phyloP scores from a whole-genome alignment of 495 filamentous ascomycete species.

The Trichoderma gamsii region DNA sequence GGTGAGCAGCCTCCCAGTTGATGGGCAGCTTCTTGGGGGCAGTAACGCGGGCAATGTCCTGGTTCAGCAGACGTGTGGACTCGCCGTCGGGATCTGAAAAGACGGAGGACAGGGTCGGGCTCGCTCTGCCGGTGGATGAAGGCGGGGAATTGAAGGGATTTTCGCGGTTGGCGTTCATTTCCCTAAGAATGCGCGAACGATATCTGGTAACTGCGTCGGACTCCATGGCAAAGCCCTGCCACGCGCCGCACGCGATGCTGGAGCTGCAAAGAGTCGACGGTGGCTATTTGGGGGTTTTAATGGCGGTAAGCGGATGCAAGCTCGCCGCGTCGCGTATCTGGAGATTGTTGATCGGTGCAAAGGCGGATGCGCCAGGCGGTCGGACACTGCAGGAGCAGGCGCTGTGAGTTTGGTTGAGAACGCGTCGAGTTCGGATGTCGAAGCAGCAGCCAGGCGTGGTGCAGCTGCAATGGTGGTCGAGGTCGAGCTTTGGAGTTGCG shows the following conservation, averaged over 20 bases:
- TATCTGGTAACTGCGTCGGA: constrained; percentile 19
- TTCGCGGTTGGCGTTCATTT: constrained; percentile 33
- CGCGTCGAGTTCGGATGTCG: not conserved
- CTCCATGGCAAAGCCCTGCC: constrained; percentile 13
- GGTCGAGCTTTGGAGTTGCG: not conserved
- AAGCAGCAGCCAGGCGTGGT: not conserved
- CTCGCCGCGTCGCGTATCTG: not conserved
- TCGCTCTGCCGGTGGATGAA: constrained; percentile 47
- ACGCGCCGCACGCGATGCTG: constrained; percentile 2
- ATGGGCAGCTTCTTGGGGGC: constrained; percentile 6
- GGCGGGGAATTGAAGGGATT: constrained; percentile 46
- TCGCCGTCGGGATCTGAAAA: constrained; percentile 42
- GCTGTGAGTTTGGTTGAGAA: not conserved
- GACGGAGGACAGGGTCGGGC: constrained; percentile 40
- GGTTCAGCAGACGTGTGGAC: constrained; percentile 35
- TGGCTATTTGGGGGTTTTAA: not conserved
- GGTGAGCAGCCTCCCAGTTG: constrained; percentile 17
- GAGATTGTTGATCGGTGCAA: not conserved
- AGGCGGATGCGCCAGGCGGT: constrained; percentile 1
- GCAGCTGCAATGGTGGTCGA: not conserved
- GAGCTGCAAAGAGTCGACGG: constrained; percentile 13
- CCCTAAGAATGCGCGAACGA: constrained; percentile 33
- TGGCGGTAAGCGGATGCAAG: constrained; percentile 12
- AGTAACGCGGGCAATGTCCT: constrained; percentile 22
- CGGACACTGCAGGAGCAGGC: not conserved